Evolutionary conservation across 2,329 filamentous ascomycete genomes (phyloP).

Genomic region (Drechslerella dactyloides): DNA sequence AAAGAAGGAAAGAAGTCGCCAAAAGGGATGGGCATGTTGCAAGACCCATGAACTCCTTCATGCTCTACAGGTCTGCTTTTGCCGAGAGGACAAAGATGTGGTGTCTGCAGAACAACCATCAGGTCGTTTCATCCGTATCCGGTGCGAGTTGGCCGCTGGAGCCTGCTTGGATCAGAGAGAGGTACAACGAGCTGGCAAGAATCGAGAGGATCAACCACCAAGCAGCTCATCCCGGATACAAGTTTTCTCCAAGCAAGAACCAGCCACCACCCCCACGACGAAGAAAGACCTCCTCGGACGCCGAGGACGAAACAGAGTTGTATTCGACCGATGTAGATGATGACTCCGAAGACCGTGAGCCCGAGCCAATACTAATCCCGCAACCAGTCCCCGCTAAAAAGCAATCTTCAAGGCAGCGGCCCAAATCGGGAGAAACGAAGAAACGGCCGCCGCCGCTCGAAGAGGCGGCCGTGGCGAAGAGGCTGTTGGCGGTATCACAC

Average conservation of each 20-base stretch:
- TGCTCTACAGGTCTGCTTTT: conserved; percentile 93
- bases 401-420: conserved; percentile 12
- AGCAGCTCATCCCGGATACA: conserved; percentile 85
- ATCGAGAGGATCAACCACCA: conserved; percentile 85
- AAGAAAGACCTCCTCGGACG: conserved; percentile 62
- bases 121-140: conserved; percentile 85
- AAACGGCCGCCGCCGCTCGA: conserved; percentile 56
- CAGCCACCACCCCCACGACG: conserved; percentile 57
- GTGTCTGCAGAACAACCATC: conserved; percentile 87
- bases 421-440: conserved; percentile 51
- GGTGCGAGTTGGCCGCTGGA: conserved; percentile 87
- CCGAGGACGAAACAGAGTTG: conserved; percentile 59
- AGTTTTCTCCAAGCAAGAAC: conserved; percentile 84
- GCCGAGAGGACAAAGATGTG: conserved; percentile 83
- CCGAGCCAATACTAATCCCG: conserved; percentile 10
- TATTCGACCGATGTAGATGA: conserved; percentile 62
- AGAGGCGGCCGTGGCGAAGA: conserved; percentile 53
- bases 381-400: conserved; percentile 22
- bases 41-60: conserved; percentile 96
- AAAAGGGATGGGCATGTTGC: conserved; percentile 80
- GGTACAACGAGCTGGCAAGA: conserved; percentile 79
- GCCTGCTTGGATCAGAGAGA: conserved; percentile 71
- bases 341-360: conserved; percentile 54
- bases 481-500: conserved; percentile 1
- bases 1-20: conserved; percentile 71